Evolutionary conservation across 192 early-diverging fungal species (phyloP), one percentile per base, ranked within the genome.

Genomic region (Dimargaris cristalligena): DNA sequence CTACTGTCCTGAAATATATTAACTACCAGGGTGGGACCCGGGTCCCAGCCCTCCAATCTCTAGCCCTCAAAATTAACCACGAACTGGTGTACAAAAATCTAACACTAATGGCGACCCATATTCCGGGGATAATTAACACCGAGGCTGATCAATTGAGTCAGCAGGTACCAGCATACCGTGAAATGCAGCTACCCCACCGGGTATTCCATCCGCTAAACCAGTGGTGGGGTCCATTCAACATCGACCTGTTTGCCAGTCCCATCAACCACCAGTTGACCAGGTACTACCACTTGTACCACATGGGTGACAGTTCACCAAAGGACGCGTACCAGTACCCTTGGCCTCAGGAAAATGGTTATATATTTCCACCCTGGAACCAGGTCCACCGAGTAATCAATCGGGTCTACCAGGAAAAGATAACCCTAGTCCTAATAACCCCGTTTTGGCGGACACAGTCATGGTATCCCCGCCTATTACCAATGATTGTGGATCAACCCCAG

Each of bases 241-340:
- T 44, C 44, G 44, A 44, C 44, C 44, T 44, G 44, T 44, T 44
- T 44, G 44, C 44, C 44, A 44, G 44, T 44, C 44, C 20, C 13
- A 20, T 44, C 44, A 44, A 44, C 44, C 44, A 44, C 44, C 44
- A 44, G 20, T 20, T 44, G 13, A 14, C 44, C 11, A 14, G 44
- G 44, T 20, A 44, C 20, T 44, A 44, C 44, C 44, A 44, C 44
- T 20, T 44, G 44, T 44, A 44, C 20, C 13, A 20, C 13, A 44
- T 20, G 20, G 11, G 44, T 11, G 44, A 20, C 11, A 11, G 11
- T 14, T 20, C 44, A 14, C 20, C 20, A 20, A 44, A 44, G 44
- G 44, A 44, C 20, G 44, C 44, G 20, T 44, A 14, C 20, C 44
- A 44, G 11, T 44, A 44, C 44, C 44, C 11, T 14, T 44, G 44